A percentile compares a stretch with the other conserved stretches of the same genome.
These are phyloP conservation scores for Hypoxylon sp. DNA, from an alignment of 2,329 filamentous ascomycete species.

Conservation along the genomic window DNA sequence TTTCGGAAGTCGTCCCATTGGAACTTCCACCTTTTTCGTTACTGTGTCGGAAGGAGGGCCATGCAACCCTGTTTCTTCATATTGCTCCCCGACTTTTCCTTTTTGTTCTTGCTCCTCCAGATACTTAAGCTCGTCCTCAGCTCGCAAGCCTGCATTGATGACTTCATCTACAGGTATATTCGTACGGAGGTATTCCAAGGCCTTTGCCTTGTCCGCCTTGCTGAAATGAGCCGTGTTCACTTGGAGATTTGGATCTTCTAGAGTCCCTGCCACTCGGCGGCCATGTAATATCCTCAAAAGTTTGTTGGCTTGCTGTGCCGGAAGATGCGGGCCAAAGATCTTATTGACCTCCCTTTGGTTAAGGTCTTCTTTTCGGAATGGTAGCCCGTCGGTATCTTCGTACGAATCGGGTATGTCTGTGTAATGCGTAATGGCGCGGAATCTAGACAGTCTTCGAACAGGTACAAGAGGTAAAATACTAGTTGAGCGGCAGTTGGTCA, in stretches of 20 bases:
- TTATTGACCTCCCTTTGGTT: slow-evolving; percentile 61
- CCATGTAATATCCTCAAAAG: slow-evolving; percentile 73
- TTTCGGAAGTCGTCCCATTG: slow-evolving; percentile 49
- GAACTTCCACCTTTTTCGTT: slow-evolving; percentile 27
- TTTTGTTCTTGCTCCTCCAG: slow-evolving; percentile 59
- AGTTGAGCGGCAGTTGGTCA: slow-evolving; percentile 19
- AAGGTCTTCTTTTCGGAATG: slow-evolving; percentile 67
- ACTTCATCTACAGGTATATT: slow-evolving; percentile 72
- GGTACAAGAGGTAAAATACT: slow-evolving; percentile 43
- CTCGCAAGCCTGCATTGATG: slow-evolving; percentile 71
- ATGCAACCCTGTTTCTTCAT: slow-evolving; percentile 31
- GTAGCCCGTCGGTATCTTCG: slow-evolving; percentile 67
- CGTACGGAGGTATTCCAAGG: slow-evolving; percentile 69
- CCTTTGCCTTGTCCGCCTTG: slow-evolving; percentile 60
- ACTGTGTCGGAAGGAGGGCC: slow-evolving; percentile 35
- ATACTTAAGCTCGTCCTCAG: slow-evolving; percentile 72
- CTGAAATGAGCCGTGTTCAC: slow-evolving; percentile 64
- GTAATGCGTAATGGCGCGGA: slow-evolving; percentile 65
- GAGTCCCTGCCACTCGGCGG: slow-evolving; percentile 73
- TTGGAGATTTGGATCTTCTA: slow-evolving; percentile 70
- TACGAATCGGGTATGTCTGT: slow-evolving; percentile 71
- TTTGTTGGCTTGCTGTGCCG: slow-evolving; percentile 63
- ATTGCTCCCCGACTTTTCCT: slow-evolving; percentile 46
- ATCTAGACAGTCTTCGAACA: slow-evolving; percentile 52
- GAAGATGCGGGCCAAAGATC: slow-evolving; percentile 67